phyloP scores from a whole-genome alignment of 345 rosid species.

The Anacardium occidentale region DNA sequence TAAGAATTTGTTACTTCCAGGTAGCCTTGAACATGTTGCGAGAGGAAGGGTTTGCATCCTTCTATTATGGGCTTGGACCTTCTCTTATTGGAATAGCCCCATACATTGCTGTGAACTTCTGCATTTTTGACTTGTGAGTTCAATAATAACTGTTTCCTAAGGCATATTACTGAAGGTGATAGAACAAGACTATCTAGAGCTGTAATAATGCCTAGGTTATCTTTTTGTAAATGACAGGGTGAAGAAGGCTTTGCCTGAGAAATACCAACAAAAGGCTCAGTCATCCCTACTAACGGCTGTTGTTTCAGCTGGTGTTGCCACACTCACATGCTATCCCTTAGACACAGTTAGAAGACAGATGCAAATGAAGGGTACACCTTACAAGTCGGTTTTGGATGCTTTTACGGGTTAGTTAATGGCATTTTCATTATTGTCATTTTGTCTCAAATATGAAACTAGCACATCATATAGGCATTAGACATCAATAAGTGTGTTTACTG shows the following conservation, averaged over 20 bases:
- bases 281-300: conserved; percentile 82
- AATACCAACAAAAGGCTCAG: conserved; percentile 66
- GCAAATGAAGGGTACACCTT: conserved; percentile 93
- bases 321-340: conserved; percentile 89
- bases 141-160: conserved; percentile 9
- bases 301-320: conserved; percentile 79
- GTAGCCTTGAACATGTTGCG: conserved; percentile 86
- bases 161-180: not conserved
- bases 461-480: conserved; percentile 4
- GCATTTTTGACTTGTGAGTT: conserved; percentile 91
- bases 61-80: conserved; percentile 92
- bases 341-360: conserved; percentile 97
- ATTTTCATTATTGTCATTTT: conserved; percentile 6
- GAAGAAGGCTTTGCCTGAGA: conserved; percentile 88
- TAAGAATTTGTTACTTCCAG: conserved; percentile 37
- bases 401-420: conserved; percentile 49
- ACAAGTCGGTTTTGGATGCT: conserved; percentile 83
- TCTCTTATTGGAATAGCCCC: conserved; percentile 94
- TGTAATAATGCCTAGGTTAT: not conserved
- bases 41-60: conserved; percentile 88
- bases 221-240: conserved; percentile 50
- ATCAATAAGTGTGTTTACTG: not conserved
- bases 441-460: conserved; percentile 3
- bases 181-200: not conserved
- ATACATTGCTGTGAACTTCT: conserved; percentile 93